Conservation (phyloP, 2,329 filamentous ascomycete species). For the Trichophyton simii region DNA sequence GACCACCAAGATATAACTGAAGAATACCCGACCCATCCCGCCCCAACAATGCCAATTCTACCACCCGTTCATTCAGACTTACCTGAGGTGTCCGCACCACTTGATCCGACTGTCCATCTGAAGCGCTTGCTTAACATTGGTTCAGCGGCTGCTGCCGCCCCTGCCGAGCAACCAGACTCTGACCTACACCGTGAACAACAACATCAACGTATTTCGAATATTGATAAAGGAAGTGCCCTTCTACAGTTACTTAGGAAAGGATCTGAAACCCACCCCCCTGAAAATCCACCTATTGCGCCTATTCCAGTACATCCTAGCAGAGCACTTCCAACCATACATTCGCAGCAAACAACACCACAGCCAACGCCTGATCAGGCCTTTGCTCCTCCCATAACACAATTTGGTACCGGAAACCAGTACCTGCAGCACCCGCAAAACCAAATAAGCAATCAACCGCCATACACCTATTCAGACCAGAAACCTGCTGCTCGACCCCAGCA, state of each 20-base stretch:
- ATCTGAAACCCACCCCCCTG: constrained; percentile 20
- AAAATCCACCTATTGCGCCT: constrained; percentile 16
- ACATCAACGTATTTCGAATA: constrained; percentile 7
- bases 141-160: constrained; percentile 15
- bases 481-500: background rate
- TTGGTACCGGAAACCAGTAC: background rate
- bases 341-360: constrained; percentile 3
- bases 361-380: background rate
- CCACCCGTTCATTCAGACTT: constrained; percentile 25
- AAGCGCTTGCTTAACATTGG: constrained; percentile 38
- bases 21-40: constrained; percentile 13
- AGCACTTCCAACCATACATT: background rate
- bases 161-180: background rate
- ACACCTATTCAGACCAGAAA: background rate
- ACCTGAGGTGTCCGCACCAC: constrained; percentile 27
- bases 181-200: constrained; percentile 7
- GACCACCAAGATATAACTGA: constrained; percentile 10
- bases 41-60: constrained; percentile 11
- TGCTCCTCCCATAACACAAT: background rate
- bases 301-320: constrained; percentile 7
- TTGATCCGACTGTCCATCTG: constrained; percentile 40
- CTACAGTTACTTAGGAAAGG: constrained; percentile 43
- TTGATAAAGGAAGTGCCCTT: constrained; percentile 39
- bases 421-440: background rate
- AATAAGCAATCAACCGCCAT: no score